Evolutionary conservation across 2,329 filamentous ascomycete species (phyloP).

Genomic region (Chalaropsis ovoidea): DNA sequence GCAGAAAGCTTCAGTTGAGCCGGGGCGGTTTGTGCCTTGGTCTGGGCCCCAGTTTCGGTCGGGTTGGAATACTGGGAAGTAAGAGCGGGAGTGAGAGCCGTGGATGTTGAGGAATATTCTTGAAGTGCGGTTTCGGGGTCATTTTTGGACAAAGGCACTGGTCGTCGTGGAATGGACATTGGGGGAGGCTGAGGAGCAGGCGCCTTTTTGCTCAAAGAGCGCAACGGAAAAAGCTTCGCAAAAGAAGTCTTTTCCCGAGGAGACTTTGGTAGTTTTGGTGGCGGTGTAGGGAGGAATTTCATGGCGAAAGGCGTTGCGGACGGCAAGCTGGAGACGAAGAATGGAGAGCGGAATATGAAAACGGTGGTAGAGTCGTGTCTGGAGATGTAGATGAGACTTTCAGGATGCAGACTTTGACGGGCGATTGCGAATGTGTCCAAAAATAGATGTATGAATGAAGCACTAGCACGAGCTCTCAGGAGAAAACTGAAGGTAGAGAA

Average conservation of each 20-base stretch:
- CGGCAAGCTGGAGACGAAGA: slow-evolving; percentile 1
- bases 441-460: background rate
- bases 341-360: slow-evolving; percentile 39
- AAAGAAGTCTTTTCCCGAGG: slow-evolving; percentile 26
- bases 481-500: slow-evolving; percentile 38
- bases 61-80: slow-evolving; percentile 7
- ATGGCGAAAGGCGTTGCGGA: slow-evolving; percentile 26
- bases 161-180: slow-evolving; percentile 35
- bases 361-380: slow-evolving; percentile 28
- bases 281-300: slow-evolving; percentile 23
- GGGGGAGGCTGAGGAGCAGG: slow-evolving; percentile 27
- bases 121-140: background rate
- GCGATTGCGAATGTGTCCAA: background rate
- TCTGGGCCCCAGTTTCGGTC: background rate
- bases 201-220: slow-evolving; percentile 23
- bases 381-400: background rate
- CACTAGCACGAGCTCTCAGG: no score
- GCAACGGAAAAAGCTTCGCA: slow-evolving; percentile 28
- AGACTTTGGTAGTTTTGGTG: slow-evolving; percentile 25
- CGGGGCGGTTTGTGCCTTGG: background rate
- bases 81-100: slow-evolving; percentile 24
- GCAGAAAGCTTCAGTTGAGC: background rate
- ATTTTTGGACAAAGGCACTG: slow-evolving; percentile 28
- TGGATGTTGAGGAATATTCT: slow-evolving; percentile 17
- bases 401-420: background rate